Evolutionary conservation across 306 rosid species (phyloP).

Genomic region (Rosa chinensis): DNA sequence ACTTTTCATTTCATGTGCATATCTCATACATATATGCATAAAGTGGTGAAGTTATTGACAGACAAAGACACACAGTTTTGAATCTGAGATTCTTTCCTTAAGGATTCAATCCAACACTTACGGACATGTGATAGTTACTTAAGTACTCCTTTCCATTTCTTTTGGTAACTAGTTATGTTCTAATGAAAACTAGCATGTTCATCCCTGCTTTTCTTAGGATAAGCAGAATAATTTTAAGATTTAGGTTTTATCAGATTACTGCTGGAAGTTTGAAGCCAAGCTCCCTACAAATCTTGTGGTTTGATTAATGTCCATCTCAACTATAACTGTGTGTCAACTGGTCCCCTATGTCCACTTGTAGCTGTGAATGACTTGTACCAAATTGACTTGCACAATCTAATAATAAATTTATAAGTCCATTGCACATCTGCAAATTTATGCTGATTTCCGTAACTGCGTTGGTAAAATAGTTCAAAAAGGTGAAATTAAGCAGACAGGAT

Average conservation of each 20-base stretch:
- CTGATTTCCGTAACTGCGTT: background rate
- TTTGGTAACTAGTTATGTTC: background rate
- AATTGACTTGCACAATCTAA: background rate
- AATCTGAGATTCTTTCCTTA: background rate
- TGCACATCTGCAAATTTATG: background rate
- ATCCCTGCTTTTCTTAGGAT: background rate
- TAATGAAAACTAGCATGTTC: background rate
- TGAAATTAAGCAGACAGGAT: background rate
- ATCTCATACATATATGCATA: background rate
- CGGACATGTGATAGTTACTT: background rate
- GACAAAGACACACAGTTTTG: background rate
- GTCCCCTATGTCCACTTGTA: background rate
- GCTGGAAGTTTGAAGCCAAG: background rate
- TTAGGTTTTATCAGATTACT: background rate
- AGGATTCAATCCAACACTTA: background rate
- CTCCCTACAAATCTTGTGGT: background rate
- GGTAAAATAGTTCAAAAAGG: background rate
- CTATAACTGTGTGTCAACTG: background rate
- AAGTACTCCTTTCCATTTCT: background rate
- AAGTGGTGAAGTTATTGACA: background rate
- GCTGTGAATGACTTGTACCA: background rate
- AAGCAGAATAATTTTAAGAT: background rate
- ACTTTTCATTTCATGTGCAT: background rate
- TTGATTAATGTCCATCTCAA: background rate
- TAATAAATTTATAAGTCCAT: background rate